Base-by-base conservation (phyloP, 2,329 filamentous ascomycete species). In the Zopfia rhizophila region DNA sequence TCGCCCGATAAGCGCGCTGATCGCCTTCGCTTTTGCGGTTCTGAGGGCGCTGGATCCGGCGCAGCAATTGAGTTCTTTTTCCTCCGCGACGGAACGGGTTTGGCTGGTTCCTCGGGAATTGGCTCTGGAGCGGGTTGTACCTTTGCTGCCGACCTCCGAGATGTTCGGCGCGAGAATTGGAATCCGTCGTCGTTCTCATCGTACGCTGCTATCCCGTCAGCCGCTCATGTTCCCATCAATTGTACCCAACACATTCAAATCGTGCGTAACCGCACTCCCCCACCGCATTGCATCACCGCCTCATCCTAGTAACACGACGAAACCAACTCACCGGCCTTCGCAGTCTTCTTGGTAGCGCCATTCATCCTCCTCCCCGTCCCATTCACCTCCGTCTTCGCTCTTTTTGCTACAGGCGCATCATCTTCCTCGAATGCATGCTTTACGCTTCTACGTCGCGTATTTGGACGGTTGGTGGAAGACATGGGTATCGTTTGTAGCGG, bases 131-230 rank as follows among this genome's bases (percentile, higher is more conserved):
- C 55, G n/a, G 51, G 58, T 28, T 68, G 60, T 40, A 66, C 53
- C 48, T 74, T 75, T 13, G 56, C 39, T 24, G 70, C 66, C 17
- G 66, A 67, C 50, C 65, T 65, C 29, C 56, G 55, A 22, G 69
- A 65, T 3, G 64, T 68, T 35, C 68, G 64, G 39, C 76, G 75
- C 47, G 74, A 71, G 48, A 80, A 80, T 29, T 72, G 66, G 55
- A 80, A 80, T 21, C 70, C 78, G 43, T 78, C 77, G 42, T 75
- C 76, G 23, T 76, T 65, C 57, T 79, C 75, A 14, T 75, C 72
- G 49, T 77, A 76, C 38, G 73, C 75, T 63, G 69, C 66, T 12
- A 19, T 27, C 22, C 18, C 37, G 51, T 60, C 29, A 63, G 55
- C 39, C 17, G 14, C 14, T 46, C 29, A 16, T 28, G 5, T 27